These are phyloP conservation scores for Lachancea thermotolerans DNA, from an alignment of 805 yeast genomes.

Conservation along the genomic window DNA sequence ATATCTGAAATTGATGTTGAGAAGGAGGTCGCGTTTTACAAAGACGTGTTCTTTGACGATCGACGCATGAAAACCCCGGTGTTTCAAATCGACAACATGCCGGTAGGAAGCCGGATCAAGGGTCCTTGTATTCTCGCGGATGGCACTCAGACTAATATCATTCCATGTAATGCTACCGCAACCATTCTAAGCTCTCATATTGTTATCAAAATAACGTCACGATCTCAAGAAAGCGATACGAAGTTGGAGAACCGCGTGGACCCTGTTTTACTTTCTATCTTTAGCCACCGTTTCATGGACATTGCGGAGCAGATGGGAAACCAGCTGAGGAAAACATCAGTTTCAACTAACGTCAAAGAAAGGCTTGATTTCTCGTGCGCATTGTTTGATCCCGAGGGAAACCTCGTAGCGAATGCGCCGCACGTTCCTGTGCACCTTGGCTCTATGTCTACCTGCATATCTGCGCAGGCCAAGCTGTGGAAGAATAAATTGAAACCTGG, in stretches of 20 bases:
- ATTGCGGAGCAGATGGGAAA: slow-evolving; percentile 89
- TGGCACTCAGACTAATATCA: slow-evolving; percentile 71
- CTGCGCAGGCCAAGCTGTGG: slow-evolving; percentile 62
- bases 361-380: slow-evolving; percentile 83
- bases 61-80: slow-evolving; percentile 47
- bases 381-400: slow-evolving; percentile 67
- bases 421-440: slow-evolving; percentile 84
- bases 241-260: slow-evolving; percentile 23
- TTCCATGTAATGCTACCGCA: slow-evolving; percentile 41
- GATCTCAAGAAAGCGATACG: slow-evolving; percentile 7
- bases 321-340: slow-evolving; percentile 71
- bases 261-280: slow-evolving; percentile 68
- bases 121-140: slow-evolving; percentile 81
- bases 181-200: slow-evolving; percentile 38
- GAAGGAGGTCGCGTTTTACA: slow-evolving; percentile 31
- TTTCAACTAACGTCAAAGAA: slow-evolving; percentile 78
- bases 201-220: slow-evolving; percentile 22
- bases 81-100: slow-evolving; percentile 47
- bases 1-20: slow-evolving; percentile 20
- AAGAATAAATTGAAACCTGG: slow-evolving; percentile 57
- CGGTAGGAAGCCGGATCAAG: slow-evolving; percentile 42
- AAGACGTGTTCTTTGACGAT: slow-evolving; percentile 51
- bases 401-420: slow-evolving; percentile 81
- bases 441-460: slow-evolving; percentile 76
- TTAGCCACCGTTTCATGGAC: slow-evolving; percentile 81